phyloP scores from a whole-genome alignment of 1,284 basidiomycete species.

The Boletellus dicymbophilus region DNA sequence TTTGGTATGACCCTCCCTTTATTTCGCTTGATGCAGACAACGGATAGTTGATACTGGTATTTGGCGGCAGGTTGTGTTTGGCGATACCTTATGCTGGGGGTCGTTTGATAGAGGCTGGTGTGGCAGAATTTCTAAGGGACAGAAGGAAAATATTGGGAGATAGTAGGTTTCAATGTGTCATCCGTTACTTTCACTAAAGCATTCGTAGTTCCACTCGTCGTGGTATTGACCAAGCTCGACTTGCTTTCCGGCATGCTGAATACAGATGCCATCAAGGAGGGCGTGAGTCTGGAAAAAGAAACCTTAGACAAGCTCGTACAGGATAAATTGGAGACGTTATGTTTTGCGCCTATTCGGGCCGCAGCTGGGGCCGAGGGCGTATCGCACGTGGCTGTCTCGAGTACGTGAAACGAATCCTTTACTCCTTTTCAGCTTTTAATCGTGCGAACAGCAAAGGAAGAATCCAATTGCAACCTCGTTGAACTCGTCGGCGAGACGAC shows the following conservation, averaged over 20 bases:
- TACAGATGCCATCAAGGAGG: neutral
- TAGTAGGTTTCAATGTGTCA: neutral
- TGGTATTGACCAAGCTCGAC: slow-evolving; percentile 10
- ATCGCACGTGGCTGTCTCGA: neutral
- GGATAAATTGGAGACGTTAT: neutral
- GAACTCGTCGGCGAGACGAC: neutral
- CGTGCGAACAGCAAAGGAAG: neutral
- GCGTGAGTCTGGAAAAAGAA: rapidly evolving
- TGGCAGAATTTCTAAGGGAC: neutral
- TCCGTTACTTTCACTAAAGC: too few species aligned
- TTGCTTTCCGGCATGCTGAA: neutral
- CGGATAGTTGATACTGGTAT: too few species aligned
- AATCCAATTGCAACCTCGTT: neutral
- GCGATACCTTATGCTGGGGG: neutral
- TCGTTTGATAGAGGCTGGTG: slow-evolving; percentile 1
- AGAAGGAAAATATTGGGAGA: neutral
- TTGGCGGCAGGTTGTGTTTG: slow-evolving; percentile 2
- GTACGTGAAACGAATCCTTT: neutral
- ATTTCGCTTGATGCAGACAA: neutral
- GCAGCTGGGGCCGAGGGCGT: neutral
- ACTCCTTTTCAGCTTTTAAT: too few species aligned
- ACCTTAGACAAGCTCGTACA: neutral
- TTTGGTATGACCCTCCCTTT: slow-evolving; percentile 2
- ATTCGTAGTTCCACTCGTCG: slow-evolving; percentile 5
- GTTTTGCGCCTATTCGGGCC: neutral